Evolutionary conservation across 78 protist genomes (phyloP).

Genomic region (Tieghemostelium lacteum): DNA sequence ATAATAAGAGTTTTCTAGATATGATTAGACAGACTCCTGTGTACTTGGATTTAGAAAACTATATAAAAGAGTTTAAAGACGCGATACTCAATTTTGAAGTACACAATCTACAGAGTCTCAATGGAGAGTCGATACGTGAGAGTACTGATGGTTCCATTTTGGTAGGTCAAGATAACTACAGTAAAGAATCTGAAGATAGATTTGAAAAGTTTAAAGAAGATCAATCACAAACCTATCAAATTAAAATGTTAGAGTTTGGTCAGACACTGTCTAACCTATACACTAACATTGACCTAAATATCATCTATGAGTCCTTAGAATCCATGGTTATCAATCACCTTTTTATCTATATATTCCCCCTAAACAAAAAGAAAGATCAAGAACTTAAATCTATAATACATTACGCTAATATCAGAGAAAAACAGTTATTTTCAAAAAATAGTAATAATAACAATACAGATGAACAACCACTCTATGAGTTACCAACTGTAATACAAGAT

Average conservation of each 20-base stretch:
- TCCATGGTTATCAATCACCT: constrained; percentile 10
- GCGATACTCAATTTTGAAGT: not conserved
- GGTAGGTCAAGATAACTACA: not conserved
- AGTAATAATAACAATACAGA: too few species aligned
- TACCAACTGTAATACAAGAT: not conserved
- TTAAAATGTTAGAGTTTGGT: not conserved
- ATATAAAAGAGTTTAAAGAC: not conserved
- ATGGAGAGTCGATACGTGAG: not conserved
- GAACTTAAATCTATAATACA: constrained; percentile 13
- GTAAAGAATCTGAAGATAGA: not conserved
- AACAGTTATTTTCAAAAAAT: too few species aligned
- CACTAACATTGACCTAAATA: not conserved
- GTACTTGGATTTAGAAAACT: not conserved
- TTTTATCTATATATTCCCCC: constrained; percentile 21
- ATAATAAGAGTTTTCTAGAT: not conserved
- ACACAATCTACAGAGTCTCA: not conserved
- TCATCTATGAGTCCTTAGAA: constrained; percentile 46
- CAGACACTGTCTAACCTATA: not conserved
- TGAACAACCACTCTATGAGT: not conserved
- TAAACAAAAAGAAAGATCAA: constrained; percentile 21
- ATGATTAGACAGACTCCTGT: not conserved
- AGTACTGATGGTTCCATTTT: not conserved
- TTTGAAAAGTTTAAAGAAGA: constrained; percentile 21
- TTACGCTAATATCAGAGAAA: not conserved
- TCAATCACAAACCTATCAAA: constrained; percentile 11